Conservation (phyloP, 2,329 filamentous ascomycete species). For the Pseudogymnoascus sp. region DNA sequence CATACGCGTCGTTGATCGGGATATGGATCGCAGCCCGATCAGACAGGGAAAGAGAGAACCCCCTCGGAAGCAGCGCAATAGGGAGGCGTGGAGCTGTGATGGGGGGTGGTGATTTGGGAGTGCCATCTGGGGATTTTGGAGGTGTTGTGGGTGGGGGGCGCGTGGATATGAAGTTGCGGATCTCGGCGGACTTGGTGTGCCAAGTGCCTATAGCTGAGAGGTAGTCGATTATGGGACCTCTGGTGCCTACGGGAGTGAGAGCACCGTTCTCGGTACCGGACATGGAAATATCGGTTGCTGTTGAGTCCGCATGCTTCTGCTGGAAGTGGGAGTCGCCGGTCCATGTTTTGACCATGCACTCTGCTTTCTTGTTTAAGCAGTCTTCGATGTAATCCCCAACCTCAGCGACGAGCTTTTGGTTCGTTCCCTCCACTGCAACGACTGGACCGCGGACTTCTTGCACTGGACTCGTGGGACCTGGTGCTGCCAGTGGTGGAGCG, state of each 20-base stretch:
- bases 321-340: neutral
- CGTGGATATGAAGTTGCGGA: conserved; percentile 49
- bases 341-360: conserved; percentile 26
- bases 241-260: neutral
- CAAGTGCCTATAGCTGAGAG: conserved; percentile 61
- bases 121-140: neutral
- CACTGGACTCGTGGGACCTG: conserved; percentile 28
- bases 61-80: conserved; percentile 65
- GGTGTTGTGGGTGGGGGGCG: conserved; percentile 11
- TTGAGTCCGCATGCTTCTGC: neutral
- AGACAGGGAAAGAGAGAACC: conserved; percentile 72
- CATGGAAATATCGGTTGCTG: neutral
- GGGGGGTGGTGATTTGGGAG: conserved; percentile 13
- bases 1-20: conserved; percentile 69
- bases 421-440: conserved; percentile 73
- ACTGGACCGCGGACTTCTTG: conserved; percentile 61
- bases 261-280: neutral
- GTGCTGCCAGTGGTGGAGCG: conserved; percentile 53
- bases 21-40: conserved; percentile 67
- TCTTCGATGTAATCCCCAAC: conserved; percentile 54
- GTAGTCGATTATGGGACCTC: conserved; percentile 45
- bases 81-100: conserved; percentile 39
- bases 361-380: conserved; percentile 22
- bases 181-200: conserved; percentile 67
- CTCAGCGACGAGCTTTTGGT: conserved; percentile 40